These are phyloP conservation scores for Dryadomyces sulphureus DNA, from an alignment of 2,329 filamentous ascomycete genomes.

Conservation along the genomic window DNA sequence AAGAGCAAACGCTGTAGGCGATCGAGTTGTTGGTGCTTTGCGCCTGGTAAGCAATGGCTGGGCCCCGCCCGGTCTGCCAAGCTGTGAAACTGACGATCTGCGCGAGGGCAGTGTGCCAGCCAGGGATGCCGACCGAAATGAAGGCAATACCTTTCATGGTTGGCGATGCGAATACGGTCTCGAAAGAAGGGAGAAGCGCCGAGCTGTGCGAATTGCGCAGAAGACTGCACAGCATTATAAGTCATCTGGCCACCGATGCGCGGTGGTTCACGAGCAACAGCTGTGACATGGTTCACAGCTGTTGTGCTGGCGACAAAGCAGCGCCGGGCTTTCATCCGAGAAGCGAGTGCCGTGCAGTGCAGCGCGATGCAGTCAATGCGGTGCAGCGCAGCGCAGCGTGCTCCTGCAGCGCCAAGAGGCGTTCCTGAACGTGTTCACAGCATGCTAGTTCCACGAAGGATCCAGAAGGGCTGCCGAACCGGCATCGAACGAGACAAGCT, in stretches of 20 bases:
- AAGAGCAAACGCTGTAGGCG: constrained; percentile 4
- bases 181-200: neutral
- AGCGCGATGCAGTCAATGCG: too few relatives aligned
- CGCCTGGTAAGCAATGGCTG: constrained; percentile 3
- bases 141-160: too few relatives aligned
- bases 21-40: neutral
- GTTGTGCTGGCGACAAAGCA: too few relatives aligned
- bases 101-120: too few relatives aligned
- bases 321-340: neutral
- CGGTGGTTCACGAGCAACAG: neutral
- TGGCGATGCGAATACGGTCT: neutral
- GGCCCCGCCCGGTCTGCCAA: constrained; percentile 2
- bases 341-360: too few relatives aligned
- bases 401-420: constrained; percentile 1
- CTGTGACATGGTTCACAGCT: neutral
- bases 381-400: too few relatives aligned
- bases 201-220: too few relatives aligned
- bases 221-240: too few relatives aligned
- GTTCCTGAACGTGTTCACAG: neutral
- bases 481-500: constrained; percentile 4
- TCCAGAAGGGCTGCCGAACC: neutral
- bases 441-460: neutral
- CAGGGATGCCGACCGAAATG: too few relatives aligned
- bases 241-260: too few relatives aligned
- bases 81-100: neutral